Evolutionary conservation across 2,329 filamentous ascomycete species (phyloP).

Genomic region (Botrytis pseudocinerea): DNA sequence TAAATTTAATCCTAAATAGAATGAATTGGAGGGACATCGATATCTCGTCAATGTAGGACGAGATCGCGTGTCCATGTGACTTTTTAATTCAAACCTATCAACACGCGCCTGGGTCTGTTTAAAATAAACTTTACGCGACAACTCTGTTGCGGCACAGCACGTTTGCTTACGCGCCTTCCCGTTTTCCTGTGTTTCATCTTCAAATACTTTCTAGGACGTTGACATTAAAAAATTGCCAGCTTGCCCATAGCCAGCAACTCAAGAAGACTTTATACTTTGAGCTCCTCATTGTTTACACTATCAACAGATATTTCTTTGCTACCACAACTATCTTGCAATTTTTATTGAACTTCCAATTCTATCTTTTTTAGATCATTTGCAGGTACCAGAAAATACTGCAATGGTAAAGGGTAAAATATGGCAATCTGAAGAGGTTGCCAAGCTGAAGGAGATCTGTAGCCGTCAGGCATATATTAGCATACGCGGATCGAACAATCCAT

Average conservation of each 20-base stretch:
- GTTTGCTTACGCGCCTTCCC: not conserved
- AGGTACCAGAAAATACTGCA: not conserved
- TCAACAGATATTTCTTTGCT: not conserved
- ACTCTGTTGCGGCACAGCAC: not conserved
- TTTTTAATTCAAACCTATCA: not conserved
- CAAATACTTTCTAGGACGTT: not conserved
- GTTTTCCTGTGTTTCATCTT: not conserved
- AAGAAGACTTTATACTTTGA: too few species aligned
- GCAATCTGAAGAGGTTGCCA: not conserved
- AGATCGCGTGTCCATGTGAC: slow-evolving; percentile 5
- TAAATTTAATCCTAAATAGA: too few species aligned
- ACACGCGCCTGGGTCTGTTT: not conserved
- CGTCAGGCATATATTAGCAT: not conserved
- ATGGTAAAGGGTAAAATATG: not conserved
- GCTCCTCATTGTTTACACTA: not conserved
- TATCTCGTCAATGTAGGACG: not conserved
- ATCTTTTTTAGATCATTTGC: not conserved
- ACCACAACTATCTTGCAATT: not conserved
- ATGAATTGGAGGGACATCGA: not conserved
- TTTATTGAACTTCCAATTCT: not conserved
- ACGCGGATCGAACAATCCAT: too few species aligned
- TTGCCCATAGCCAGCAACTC: too few species aligned
- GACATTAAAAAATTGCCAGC: too few species aligned
- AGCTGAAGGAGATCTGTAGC: not conserved
- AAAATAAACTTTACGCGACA: not conserved